These are phyloP conservation scores for Jimgerdemannia lactiflua DNA, from an alignment of 192 early-diverging fungal species.

Conservation along the genomic window DNA sequence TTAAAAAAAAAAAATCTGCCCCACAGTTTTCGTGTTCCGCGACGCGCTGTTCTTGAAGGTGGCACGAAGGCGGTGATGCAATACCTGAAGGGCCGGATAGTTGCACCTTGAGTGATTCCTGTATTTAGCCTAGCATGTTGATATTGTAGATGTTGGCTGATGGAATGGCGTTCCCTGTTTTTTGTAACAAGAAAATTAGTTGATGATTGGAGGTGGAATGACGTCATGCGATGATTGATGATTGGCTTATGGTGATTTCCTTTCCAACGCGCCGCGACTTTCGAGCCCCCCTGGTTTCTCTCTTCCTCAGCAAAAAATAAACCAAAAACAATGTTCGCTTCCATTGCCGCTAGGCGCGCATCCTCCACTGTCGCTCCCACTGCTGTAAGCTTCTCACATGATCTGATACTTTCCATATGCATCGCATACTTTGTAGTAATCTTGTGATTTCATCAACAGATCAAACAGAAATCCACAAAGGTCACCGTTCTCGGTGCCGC, in stretches of 20 bases:
- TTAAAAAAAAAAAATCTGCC: neutral
- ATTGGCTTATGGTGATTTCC: neutral
- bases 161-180: too few species aligned
- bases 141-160: too few species aligned
- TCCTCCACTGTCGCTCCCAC: conserved; percentile 1
- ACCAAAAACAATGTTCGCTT: conserved; percentile 2
- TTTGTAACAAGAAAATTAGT: too few species aligned
- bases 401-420: neutral
- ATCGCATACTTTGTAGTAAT: neutral
- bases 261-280: neutral
- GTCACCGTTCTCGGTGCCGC: conserved; percentile 75
- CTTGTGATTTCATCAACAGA: neutral
- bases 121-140: too few species aligned
- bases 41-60: conserved; percentile 42
- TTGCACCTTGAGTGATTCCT: neutral
- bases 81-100: conserved; percentile 26
- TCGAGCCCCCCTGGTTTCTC: neutral
- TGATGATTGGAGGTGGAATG: too few species aligned
- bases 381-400: neutral
- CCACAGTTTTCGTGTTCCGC: conserved; percentile 46
- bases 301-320: neutral
- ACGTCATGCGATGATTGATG: neutral
- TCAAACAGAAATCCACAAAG: conserved; percentile 31
- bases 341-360: neutral
- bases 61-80: conserved; percentile 56